Evolutionary conservation across 306 rosid species (phyloP).

Genomic region (Ormosia semicastrata): DNA sequence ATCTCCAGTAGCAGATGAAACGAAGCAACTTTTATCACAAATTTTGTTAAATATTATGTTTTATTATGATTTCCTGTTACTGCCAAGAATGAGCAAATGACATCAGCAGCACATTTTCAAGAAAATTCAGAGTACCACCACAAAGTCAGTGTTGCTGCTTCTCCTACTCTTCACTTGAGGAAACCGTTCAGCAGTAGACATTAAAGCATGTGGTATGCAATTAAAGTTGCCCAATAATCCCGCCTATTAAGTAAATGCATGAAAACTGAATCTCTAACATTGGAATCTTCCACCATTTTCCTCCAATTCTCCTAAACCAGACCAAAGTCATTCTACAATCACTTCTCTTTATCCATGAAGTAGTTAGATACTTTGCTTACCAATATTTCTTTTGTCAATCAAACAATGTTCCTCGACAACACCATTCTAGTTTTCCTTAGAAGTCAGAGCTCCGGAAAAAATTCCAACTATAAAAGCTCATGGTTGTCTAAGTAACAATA

Average conservation of each 20-base stretch:
- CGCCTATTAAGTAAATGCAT: background rate
- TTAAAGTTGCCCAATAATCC: background rate
- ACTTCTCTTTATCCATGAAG: background rate
- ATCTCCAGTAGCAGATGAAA: slow-evolving; percentile 20
- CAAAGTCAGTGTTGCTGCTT: background rate
- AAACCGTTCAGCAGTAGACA: slow-evolving; percentile 8
- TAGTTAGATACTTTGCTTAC: background rate
- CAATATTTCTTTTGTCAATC: background rate
- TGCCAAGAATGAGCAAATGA: background rate
- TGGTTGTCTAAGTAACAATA: background rate
- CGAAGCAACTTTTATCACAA: background rate
- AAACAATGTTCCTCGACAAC: background rate
- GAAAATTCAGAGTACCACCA: background rate
- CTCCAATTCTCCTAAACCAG: slow-evolving; percentile 14
- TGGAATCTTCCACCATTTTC: background rate
- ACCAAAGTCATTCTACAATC: background rate
- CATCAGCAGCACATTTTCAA: slow-evolving; percentile 1
- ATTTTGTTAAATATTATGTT: background rate
- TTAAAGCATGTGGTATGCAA: background rate
- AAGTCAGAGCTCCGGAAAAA: background rate
- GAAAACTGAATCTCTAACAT: slow-evolving; percentile 10
- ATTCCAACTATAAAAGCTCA: background rate
- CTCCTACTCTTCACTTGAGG: background rate
- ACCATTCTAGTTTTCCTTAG: slow-evolving; percentile 11
- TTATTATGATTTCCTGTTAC: slow-evolving; percentile 14